Percentiles rank a stretch among this genome's conserved stretches.
Conservation (phyloP, 257 asterid species). For the Nicotiana paniculata region DNA sequence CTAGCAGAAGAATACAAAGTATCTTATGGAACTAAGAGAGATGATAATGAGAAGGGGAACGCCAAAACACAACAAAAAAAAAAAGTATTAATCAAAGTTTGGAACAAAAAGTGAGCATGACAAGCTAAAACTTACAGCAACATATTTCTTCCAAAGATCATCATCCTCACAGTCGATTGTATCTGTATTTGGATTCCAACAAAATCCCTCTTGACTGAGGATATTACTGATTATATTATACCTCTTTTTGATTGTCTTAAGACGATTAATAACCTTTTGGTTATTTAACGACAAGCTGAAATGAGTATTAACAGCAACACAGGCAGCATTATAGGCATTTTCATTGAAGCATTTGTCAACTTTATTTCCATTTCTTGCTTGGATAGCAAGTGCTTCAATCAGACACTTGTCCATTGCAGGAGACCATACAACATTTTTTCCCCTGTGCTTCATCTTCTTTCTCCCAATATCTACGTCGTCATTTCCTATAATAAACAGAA, state of each 20-base stretch:
- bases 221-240: background rate
- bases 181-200: constrained; percentile 1
- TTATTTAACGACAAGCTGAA: constrained; percentile 2
- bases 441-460: constrained; percentile 8
- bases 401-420: constrained; percentile 9
- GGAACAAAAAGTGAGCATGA: background rate
- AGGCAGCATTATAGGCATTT: constrained; percentile 6
- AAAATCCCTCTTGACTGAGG: constrained; percentile 4
- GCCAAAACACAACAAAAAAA: background rate
- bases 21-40: background rate
- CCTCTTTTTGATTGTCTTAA: constrained; percentile 9
- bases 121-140: constrained; percentile 5
- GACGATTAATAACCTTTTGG: constrained; percentile 11
- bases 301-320: constrained; percentile 3
- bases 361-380: constrained; percentile 12
- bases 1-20: background rate
- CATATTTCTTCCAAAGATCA: constrained; percentile 4
- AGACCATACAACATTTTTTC: constrained; percentile 10
- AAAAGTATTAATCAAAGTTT: background rate
- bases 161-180: constrained; percentile 7
- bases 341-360: constrained; percentile 10
- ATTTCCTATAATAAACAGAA: background rate
- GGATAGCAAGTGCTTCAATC: constrained; percentile 9
- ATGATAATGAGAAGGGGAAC: background rate
- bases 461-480: background rate